Evolutionary conservation across 495 filamentous ascomycete genomes (phyloP), one percentile per base, ranked within the genome.

Genomic region (Monascus purpureus): DNA sequence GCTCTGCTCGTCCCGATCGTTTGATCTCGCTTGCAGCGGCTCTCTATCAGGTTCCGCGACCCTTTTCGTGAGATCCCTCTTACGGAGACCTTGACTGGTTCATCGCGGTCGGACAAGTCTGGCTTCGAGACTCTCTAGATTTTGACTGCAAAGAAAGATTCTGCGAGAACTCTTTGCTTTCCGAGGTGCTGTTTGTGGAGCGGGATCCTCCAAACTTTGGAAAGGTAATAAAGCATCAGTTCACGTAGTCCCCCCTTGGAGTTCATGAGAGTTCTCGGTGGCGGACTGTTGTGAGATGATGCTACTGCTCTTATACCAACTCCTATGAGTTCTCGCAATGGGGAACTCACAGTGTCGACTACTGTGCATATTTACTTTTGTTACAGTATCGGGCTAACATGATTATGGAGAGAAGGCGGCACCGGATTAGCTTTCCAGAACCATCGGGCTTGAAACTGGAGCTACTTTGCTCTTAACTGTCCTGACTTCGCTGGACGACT

Each of bases 81-180:
- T 52, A 49, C 57, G 57, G 57, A 63, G 59, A 59, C 59, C 59
- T 63, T 63, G 48, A 63, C 55, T 63, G 59, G 59, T 63, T 63
- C 42, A 52, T 55, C 44, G 49, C 50, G 57, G 57, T 57, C 55
- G 49, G 54, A 52, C 54, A 55, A 49, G 49, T 50, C 37, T 45
- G 40, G 40, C 39, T 43, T 42, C 36, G 45, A 57, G 49, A 42
- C 37, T 46, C 52, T 30, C 40, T 49, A 44, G 41, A 35, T 43
- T 28, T 12, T 6, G 26, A 12, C 26, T 5, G n/a, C 6, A 17
- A 13, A 33, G 31, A 33, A 24, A 36, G 32, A 36, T 17, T 29
- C 19, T 36, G 48, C 43, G 47, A 59, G 47, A 31, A 29, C 35
- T 35, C 47, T 50, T 45, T 50, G 29, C 35, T 9, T 22, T 22